Percentiles rank a stretch among this genome's conserved stretches.
Conservation (phyloP, 768 basidiomycete genomes). For the Hygrophoropsis aurantiaca region DNA sequence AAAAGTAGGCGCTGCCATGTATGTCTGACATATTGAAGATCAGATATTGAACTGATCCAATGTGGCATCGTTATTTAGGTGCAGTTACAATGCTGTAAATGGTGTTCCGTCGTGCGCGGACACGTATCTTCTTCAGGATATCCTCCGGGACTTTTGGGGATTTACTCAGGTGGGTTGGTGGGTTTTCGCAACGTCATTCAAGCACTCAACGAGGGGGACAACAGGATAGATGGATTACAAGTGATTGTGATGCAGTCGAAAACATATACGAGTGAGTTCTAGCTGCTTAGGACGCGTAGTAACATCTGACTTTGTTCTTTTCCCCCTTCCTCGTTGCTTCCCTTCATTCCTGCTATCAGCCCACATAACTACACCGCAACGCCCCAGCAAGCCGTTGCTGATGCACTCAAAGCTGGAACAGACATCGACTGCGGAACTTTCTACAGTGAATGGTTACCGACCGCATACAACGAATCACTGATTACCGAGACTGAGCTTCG, state of each 20-base stretch:
- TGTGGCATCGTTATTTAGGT: slow-evolving; percentile 18
- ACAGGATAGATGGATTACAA: slow-evolving; percentile 36
- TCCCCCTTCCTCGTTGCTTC: no score
- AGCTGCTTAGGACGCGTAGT: no score
- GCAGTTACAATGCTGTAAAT: slow-evolving; percentile 63
- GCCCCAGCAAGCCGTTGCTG: slow-evolving; percentile 47
- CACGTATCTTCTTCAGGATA: slow-evolving; percentile 49
- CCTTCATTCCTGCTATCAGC: slow-evolving; percentile 16
- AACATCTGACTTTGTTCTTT: no score
- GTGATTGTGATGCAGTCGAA: slow-evolving; percentile 52
- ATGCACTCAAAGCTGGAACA: slow-evolving; percentile 51
- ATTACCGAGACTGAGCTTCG: slow-evolving; percentile 45
- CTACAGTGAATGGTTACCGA: slow-evolving; percentile 44
- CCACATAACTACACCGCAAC: slow-evolving; percentile 49
- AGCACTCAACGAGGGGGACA: no score
- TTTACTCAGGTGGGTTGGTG: slow-evolving; percentile 55
- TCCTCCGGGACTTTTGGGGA: slow-evolving; percentile 52
- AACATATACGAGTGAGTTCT: slow-evolving; percentile 36
- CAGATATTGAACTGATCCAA: background rate
- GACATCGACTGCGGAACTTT: slow-evolving; percentile 56
- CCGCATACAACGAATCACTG: slow-evolving; percentile 47
- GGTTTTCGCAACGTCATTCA: background rate
- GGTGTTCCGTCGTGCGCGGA: slow-evolving; percentile 57
- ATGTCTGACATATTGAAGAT: background rate
- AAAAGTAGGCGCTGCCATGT: slow-evolving; percentile 57